phyloP scores from a whole-genome alignment of 805 yeast genomes.

The Candida parachauliodes region DNA sequence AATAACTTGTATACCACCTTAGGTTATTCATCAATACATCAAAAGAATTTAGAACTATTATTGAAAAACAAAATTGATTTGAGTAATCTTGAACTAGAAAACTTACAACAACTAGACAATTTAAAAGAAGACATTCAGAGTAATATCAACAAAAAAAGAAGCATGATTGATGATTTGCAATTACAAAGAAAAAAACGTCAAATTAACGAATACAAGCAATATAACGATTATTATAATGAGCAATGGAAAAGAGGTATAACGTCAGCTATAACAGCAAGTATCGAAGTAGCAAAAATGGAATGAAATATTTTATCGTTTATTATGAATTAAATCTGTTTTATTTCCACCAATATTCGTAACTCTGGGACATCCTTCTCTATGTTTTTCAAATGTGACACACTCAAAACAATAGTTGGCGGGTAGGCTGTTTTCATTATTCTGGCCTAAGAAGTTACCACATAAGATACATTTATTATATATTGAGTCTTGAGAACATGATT shows the following conservation, averaged over 20 bases:
- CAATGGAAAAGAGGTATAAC: constrained; percentile 51
- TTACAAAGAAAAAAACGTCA: constrained; percentile 42
- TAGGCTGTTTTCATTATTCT: constrained; percentile 38
- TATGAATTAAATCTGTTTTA: constrained; percentile 61
- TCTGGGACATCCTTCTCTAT: constrained; percentile 90
- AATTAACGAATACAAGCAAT: constrained; percentile 37
- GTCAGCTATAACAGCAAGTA: constrained; percentile 31
- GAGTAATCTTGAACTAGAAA: constrained; percentile 32
- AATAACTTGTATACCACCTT: constrained; percentile 31
- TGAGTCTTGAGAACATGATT: constrained; percentile 78
- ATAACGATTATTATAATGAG: constrained; percentile 40
- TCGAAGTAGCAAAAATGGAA: constrained; percentile 21
- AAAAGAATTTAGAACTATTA: constrained; percentile 36
- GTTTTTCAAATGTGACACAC: constrained; percentile 74
- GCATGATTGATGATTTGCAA: constrained; percentile 41
- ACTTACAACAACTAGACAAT: constrained; percentile 22
- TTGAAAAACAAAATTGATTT: constrained; percentile 33
- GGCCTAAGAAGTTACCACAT: constrained; percentile 64
- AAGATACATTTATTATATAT: constrained; percentile 65
- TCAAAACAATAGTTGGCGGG: constrained; percentile 79
- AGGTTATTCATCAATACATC: constrained; percentile 38
- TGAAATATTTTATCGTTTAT: constrained; percentile 30
- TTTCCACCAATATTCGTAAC: constrained; percentile 78
- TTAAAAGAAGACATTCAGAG: constrained; percentile 17
- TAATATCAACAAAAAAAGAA: constrained; percentile 35